phyloP scores from a whole-genome alignment of 179 eudicot genomes.

The Silene coronaria region DNA sequence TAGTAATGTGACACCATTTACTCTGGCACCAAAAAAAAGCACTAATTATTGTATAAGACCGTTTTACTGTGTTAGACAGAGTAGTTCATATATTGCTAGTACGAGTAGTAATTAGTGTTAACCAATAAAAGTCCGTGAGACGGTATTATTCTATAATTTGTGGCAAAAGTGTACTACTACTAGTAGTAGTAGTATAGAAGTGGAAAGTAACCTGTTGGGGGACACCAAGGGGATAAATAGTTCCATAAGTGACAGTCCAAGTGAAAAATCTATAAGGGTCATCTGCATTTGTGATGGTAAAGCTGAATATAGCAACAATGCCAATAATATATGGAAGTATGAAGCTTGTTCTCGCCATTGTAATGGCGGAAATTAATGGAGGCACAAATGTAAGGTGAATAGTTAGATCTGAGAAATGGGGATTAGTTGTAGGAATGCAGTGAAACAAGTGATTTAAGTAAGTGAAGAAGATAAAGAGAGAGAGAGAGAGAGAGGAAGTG shows the following conservation, averaged over 20 bases:
- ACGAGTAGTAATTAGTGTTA: no score
- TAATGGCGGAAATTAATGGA: background rate
- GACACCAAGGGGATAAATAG: constrained; percentile 57
- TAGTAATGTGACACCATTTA: no score
- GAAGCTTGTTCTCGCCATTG: constrained; percentile 6
- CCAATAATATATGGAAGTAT: constrained; percentile 31
- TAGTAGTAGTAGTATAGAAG: background rate
- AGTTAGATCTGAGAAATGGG: constrained; percentile 8
- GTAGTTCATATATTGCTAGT: no score
- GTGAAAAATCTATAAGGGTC: constrained; percentile 62
- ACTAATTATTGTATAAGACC: no score
- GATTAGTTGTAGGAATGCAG: background rate
- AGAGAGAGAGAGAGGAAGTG: background rate
- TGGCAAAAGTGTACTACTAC: no score
- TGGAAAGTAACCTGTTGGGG: constrained; percentile 60
- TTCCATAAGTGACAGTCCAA: constrained; percentile 85
- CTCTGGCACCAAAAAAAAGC: no score
- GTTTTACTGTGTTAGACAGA: no score
- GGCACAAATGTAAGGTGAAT: background rate
- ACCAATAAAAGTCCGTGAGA: no score
- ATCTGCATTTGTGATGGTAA: constrained; percentile 50
- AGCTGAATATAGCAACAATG: constrained; percentile 34
- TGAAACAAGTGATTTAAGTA: background rate
- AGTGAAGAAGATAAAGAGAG: background rate
- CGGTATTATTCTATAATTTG: no score